Base-by-base conservation (phyloP, 805 yeast genomes). In the Barnettozyma sucrosica region DNA sequence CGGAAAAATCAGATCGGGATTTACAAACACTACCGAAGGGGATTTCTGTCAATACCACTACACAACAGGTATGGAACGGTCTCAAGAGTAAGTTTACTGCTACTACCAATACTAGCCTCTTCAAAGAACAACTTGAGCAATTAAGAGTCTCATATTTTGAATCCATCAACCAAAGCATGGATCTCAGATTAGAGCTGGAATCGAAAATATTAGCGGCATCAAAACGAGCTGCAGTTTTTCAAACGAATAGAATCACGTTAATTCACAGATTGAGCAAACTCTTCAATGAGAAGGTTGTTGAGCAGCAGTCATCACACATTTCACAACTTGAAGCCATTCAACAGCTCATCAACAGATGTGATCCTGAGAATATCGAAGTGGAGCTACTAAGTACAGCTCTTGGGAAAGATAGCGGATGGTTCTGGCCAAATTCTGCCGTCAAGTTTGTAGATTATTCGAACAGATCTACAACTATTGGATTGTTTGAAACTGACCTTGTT, bases 401-500 rank as follows among this genome's bases (percentile, higher is more conserved):
- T 4, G 30, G 7, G 13, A 18, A 19, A 2, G 10, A 21, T 0
- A 30, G 52, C 16, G 63, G 62, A 14, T 60, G 61, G 61, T 60
- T 51, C 45, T 58, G 63, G 63, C 63, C 63, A 3, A 51, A 51
- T 41, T 42, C 53, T 2, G 57, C 51, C 6, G 40, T 49, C 4
- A 47, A 37, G 16, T 51, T 44, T 21, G 45, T 49, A 5, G 53
- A 48, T 11, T 51, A 51, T 39, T 13, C 36, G 13, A 41, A 32
- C 3, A 33, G 45, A 3, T 4, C 30, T 0, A 25, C 43, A 1
- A 20, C 25, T 4, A 7, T 52, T 5, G 51, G 51, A 13, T 5
- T 59, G 7, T 45, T 59, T 19, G 62, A 55, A n/a, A 49, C 50
- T 16, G 64, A 62, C 39, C 41, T 63, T 10, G 49, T 55, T 7